Evolutionary conservation across 345 rosid genomes (phyloP), one percentile per base, ranked within the genome.

Genomic region (Microcos paniculata): DNA sequence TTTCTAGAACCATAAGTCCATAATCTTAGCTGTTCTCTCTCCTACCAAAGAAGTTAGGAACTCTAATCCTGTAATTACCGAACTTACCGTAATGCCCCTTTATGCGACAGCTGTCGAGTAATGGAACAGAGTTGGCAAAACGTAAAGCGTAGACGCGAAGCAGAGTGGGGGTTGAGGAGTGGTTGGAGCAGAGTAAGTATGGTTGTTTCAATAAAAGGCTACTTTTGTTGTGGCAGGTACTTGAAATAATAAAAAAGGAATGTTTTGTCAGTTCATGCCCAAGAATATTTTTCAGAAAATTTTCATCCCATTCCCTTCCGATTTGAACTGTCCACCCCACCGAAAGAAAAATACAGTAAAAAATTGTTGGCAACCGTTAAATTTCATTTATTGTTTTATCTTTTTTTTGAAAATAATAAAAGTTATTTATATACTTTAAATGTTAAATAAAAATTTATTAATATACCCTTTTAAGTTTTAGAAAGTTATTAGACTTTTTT

Each of bases 201-300:
- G 42, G 46, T 11, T 19, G 35, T 8, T 43, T 72, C 8, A 9
- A 49, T 0, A 12, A 24, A 9, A n/a, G 61, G 26, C 0, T 70
- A 40, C 52, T 72, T 57, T n/a, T 49, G 28, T 62, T 21, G 70
- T 56, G 52, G 31, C 49, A 55, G 71, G 28, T 64, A 43, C 59
- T 30, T 42, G 33, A 72, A 63, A 64, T 55, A 26, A 72, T 55
- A 55, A 55, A 65, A 72, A 78, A 72, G 71, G 42, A n/a, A 0
- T 30, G 8, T 11, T 65, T 72, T 72, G 77, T 64, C 77, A 52
- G 16, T 38, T 74, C 69, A 4, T 74, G 62, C 21, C 56, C 24
- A 35, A 53, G 2, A 15, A 28, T 63, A 63, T 10, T 46, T 24
- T 62, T 8, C 56, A 42, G 9, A 19, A 78, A 72, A 81, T 75